phyloP scores from a whole-genome alignment of 2,329 filamentous ascomycete species.

The Claviceps sp. region DNA sequence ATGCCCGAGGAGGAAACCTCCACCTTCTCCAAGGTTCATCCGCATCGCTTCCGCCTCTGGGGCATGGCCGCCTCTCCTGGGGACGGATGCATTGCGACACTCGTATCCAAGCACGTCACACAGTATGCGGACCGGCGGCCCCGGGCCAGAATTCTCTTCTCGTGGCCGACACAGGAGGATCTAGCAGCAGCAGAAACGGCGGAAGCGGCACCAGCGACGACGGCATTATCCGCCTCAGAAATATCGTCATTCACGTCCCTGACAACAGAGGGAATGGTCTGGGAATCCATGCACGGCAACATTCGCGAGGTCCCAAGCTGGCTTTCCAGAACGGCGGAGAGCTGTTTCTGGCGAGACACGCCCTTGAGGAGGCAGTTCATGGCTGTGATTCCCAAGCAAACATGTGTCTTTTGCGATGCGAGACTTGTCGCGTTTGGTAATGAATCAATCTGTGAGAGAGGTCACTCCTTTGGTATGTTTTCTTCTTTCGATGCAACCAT shows the following conservation, averaged over 20 bases:
- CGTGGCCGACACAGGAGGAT: slow-evolving; percentile 13
- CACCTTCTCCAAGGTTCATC: slow-evolving; percentile 28
- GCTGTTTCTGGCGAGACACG: slow-evolving; percentile 8
- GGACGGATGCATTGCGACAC: slow-evolving; percentile 35
- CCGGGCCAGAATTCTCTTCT: slow-evolving; percentile 24
- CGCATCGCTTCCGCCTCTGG: slow-evolving; percentile 39
- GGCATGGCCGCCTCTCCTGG: slow-evolving; percentile 38
- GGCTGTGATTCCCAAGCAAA: slow-evolving; percentile 21
- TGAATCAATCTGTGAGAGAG: slow-evolving; percentile 25
- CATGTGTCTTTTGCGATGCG: slow-evolving; percentile 34
- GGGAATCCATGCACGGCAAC: slow-evolving; percentile 47
- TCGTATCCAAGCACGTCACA: slow-evolving; percentile 35
- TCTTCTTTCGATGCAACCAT: neutral
- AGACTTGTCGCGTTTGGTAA: slow-evolving; percentile 19
- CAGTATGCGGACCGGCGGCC: slow-evolving; percentile 31
- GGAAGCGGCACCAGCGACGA: neutral
- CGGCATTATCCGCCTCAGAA: neutral
- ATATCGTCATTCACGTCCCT: slow-evolving; percentile 12
- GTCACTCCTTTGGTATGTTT: slow-evolving; percentile 27
- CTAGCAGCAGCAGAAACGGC: neutral
- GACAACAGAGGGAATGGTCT: slow-evolving; percentile 41
- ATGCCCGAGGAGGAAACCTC: slow-evolving; percentile 14
- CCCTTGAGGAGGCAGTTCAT: slow-evolving; percentile 25
- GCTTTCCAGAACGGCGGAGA: slow-evolving; percentile 11
- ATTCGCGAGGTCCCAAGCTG: slow-evolving; percentile 32